Base-by-base conservation (phyloP, 108 stramenopile genomes). In the Cyclotella choctawhatcheeana region DNA sequence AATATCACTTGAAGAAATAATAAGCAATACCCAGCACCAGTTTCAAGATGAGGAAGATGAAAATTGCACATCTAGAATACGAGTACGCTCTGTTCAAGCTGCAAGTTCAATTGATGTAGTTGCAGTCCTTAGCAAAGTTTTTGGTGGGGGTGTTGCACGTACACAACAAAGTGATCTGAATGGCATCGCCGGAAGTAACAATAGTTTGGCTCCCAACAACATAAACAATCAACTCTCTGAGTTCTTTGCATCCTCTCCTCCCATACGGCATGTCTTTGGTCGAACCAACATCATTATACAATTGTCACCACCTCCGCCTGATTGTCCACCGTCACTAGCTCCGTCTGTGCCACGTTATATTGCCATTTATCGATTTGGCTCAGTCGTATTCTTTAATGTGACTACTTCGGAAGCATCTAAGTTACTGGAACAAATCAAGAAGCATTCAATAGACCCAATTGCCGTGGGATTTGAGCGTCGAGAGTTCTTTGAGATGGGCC, bases 371-470 rank as follows among this genome's bases (percentile, higher is more conserved):
- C 82, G 89, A 18, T 97, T 90, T 69, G 97, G 97, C 16, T 90
- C 95, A 2, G 90, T 93, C 17, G 95, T 97, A 47, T 92, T 91
- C 60, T 89, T 96, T 82, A 95, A 96, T 76, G 76, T 95, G 8
- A 82, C 89, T 24, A 84, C 89, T 22, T 71, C 77, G 32, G 89
- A 93, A 37, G 64, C 79, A 4, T 76, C 80, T 8, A 59, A 81
- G 1, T 44, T 93, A 13, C 24, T 96, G 7, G 79, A 87, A 50
- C 72, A 86, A 30, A 89, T 95, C 51, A 91, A 92, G 52, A 76
- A 79, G 45, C 73, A 86, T 65, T 63, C 74, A 7, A 67, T 70
- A 12, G 86, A 92, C 45, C 82, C 91, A 12, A 79, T 85, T 18
- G 55, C 86, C 22, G 64, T 73, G 3, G 95, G 91, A n/a, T 92